phyloP scores from a whole-genome alignment of 352 stramenopile species.

The Phytophthora pinifolia region DNA sequence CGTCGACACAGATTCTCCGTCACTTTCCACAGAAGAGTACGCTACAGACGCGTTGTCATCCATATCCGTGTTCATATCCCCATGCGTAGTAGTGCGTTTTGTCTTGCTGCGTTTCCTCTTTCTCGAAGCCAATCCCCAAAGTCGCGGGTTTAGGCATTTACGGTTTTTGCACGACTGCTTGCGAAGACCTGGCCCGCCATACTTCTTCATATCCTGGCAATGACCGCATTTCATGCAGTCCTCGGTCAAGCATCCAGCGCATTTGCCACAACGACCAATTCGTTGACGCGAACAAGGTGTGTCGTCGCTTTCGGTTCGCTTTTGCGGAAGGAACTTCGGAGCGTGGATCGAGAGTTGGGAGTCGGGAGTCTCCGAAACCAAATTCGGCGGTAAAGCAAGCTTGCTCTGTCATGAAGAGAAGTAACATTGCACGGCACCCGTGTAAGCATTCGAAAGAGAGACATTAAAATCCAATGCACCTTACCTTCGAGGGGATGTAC shows the following conservation, averaged over 20 bases:
- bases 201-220: slow-evolving; percentile 91
- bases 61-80: slow-evolving; percentile 33
- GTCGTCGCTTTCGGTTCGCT: slow-evolving; percentile 35
- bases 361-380: slow-evolving; percentile 10
- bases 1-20: slow-evolving; percentile 45
- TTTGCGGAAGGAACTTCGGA: slow-evolving; percentile 26
- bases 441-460: no score
- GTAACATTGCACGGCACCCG: not conserved
- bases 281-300: slow-evolving; percentile 54
- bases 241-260: slow-evolving; percentile 67
- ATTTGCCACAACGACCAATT: slow-evolving; percentile 80
- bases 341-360: slow-evolving; percentile 26
- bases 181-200: slow-evolving; percentile 77
- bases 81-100: slow-evolving; percentile 17
- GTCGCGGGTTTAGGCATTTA: slow-evolving; percentile 79
- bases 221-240: slow-evolving; percentile 88
- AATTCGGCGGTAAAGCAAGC: slow-evolving; percentile 7
- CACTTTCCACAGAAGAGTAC: slow-evolving; percentile 61
- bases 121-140: slow-evolving; percentile 48
- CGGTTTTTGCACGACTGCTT: slow-evolving; percentile 89
- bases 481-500: slow-evolving; percentile 32
- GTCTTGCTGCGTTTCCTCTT: slow-evolving; percentile 40
- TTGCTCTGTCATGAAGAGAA: slow-evolving; percentile 22
- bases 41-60: slow-evolving; percentile 45
- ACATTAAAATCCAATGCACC: not conserved